Evolutionary conservation across 352 stramenopile species (phyloP).

Genomic region (Phytophthora pini): DNA sequence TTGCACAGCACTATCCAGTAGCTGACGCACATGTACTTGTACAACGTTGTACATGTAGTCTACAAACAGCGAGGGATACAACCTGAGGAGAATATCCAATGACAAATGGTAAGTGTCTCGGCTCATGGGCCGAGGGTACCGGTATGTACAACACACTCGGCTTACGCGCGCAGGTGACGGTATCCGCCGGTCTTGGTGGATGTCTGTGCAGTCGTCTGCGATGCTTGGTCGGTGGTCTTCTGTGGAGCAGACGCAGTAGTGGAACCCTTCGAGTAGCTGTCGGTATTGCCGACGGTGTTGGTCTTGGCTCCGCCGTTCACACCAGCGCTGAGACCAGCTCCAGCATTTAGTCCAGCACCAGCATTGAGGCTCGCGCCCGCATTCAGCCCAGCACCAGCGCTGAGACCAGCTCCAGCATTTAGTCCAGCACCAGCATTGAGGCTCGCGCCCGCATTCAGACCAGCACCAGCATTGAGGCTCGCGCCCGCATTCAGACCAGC

Average conservation of each 20-base stretch:
- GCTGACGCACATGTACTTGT: no score
- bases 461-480: not conserved
- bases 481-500: not conserved
- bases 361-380: not conserved
- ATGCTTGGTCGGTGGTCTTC: slow-evolving; percentile 7
- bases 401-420: not conserved
- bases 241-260: not conserved
- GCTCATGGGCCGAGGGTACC: not conserved
- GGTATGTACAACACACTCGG: no score
- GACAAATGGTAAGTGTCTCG: not conserved
- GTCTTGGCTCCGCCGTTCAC: not conserved
- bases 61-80: no score
- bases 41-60: no score
- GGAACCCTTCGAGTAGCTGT: slow-evolving; percentile 13
- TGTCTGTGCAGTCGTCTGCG: slow-evolving; percentile 3
- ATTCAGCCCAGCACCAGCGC: not conserved
- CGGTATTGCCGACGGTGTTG: slow-evolving; percentile 2
- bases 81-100: not conserved
- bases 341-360: not conserved
- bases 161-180: slow-evolving; percentile 16
- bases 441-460: not conserved
- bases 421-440: not conserved
- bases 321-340: not conserved
- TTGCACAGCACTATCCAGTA: not conserved
- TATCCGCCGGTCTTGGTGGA: slow-evolving; percentile 6